Evolutionary conservation across 805 yeast species (phyloP), one percentile per base, ranked within the genome.

Genomic region (Spathaspora passalidarum): DNA sequence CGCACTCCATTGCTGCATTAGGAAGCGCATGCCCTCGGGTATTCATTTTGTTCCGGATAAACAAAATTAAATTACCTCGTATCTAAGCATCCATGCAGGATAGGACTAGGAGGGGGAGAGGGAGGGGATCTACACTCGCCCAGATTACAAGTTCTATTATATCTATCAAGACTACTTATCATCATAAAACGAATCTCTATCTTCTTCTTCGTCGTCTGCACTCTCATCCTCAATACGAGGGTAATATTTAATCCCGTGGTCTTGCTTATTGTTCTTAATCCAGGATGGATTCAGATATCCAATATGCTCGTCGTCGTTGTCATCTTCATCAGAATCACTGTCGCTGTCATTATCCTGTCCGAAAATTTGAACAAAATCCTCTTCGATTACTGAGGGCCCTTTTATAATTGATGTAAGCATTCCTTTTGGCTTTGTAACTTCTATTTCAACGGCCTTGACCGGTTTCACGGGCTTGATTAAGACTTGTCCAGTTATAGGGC

Each of bases 221-320:
- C 18, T 22, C 19, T n/a, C 21, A 11, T 41, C 42, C 6, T 41
- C 34, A n/a, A n/a, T 14, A 5, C 26, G 42, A 17, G n/a, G 8
- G 20, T 20, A 34, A 19, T 41, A 41, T n/a, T 38, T 42, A 7
- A 25, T 20, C 17, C 42, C 42, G 25, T 37, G 18, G 23, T 38
- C 35, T n/a, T 22, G 41, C 29, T 43, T 47, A 13, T 18, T 17
- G 22, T 43, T 47, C 17, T 47, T 47, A 17, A 47, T 47, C n/a
- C 38, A 25, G 2, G 44, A 38, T 3, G 49, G 49, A 29, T 20
- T 43, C 46, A 47, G 47, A 32, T 43, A 43, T 4, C 49, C 49
- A 7, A 39, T 29, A 38, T 42, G 37, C 21, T 39, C 42, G 3
- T 9, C 10, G 1, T 40, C 36, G 2, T 22, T 9, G 14, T 42